Base-by-base conservation (phyloP, 257 asterid species). In the Nyctanthes arbortristis region DNA sequence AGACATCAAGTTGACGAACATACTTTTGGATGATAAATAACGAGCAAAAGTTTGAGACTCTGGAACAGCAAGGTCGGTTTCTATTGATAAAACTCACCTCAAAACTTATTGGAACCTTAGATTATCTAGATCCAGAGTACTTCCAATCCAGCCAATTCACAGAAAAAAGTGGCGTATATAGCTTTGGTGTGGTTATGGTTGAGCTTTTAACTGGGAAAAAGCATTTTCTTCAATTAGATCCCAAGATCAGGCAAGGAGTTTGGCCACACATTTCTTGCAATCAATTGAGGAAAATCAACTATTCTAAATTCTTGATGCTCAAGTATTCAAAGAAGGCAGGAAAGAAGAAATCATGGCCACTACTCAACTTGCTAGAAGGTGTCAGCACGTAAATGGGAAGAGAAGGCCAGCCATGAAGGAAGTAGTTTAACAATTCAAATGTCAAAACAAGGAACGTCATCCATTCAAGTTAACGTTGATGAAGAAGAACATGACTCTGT, bases 151-250 rank as follows among this genome's bases (percentile, higher is more conserved):
- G n/a, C n/a, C n/a, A n/a, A n/a, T n/a, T n/a, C n/a, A n/a, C n/a
- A n/a, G n/a, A n/a, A 79, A 82, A 82, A 77, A 82, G 84, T 4
- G 82, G 79, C 1, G 84, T 76, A 1, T 82, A 82, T n/a, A 82
- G 84, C 14, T 82, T 79, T 7, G 87, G 84, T 0, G 84, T 82
- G 0, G 76, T 70, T 0, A 22, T 82, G 68, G 79, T 81, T 25
- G 81, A 81, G 75, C 86, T 81, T 32, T 64, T 78, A 55, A 81
- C 83, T 0, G 80, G 87, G 7, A 71, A 68, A 78, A 78, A 58
- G 76, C 85, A 1, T 13, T 79, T 13, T 68, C 79, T 1, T 37
- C 77, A 5, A 29, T 52, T 57, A 70, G 81, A n/a, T n/a, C n/a
- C 0, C 85, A 77, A 64, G 65, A n/a, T n/a, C n/a, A 6, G 5